Base-by-base conservation (phyloP, 805 yeast species). In the Jamesozyma lodderae region DNA sequence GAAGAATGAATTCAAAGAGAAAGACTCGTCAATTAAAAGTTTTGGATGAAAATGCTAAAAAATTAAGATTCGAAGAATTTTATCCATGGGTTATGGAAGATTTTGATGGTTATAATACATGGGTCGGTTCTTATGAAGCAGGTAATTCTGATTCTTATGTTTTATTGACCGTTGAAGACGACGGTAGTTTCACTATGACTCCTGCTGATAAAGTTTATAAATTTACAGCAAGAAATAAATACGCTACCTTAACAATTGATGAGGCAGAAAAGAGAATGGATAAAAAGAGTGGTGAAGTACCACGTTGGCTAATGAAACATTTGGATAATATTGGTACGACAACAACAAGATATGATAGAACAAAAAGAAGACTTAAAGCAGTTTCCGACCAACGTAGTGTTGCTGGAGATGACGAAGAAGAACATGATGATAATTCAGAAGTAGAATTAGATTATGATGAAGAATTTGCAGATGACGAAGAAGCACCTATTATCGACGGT, bases 1-100 rank as follows among this genome's bases (percentile, higher is more conserved):
- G 72, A 49, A 69, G 71, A 31, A 73, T 75, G 41, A 73, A 71
- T 57, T 74, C 42, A 64, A 81, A 80, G 56, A 74, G 83, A 47
- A 87, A 87, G 57, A 87, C 96, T 2, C 74, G 88, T 51, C 95
- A 88, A 59, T 75, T 86, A 15, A 78, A 73, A 48, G 73, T 80
- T 20, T 76, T 85, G 57, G 86, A 86, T 53, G 97, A 88, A 50
- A 75, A 75, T 7, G 88, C 85, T 43, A 73, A 90, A 45, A 81
- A 77, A 54, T 67, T 92, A 45, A 71, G 97, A 55, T 92, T 90
- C 57, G 98, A 92, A 63, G 98, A 92, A 63, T 85, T 81, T 59
- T 90, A 84, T 52, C 98, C 98, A 0, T 92, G 98, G 98, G 95
- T 92, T 14, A 67, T 92, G 70, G 98, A 92, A 64, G 98, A 92